Evolutionary conservation across 2,329 filamentous ascomycete species (phyloP).

Genomic region (Blumeria graminis): DNA sequence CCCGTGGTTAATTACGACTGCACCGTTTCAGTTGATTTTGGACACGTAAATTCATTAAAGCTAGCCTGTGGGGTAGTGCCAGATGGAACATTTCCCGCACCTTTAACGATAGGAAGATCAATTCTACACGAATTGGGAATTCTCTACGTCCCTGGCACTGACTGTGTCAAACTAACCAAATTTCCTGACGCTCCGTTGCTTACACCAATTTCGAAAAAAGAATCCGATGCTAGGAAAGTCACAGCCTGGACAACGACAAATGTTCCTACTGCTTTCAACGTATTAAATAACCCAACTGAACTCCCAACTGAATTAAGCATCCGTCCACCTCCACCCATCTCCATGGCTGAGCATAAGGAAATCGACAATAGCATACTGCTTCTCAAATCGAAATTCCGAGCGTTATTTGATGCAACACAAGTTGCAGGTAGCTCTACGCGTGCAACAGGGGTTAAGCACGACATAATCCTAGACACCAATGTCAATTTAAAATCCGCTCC

Average conservation of each 20-base stretch:
- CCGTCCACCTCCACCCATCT: neutral
- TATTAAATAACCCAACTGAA: neutral
- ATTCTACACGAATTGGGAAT: neutral
- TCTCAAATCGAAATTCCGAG: neutral
- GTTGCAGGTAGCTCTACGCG: neutral
- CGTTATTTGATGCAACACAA: neutral
- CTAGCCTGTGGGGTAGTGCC: neutral
- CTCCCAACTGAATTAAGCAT: neutral
- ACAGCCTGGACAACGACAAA: neutral
- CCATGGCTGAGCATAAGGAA: neutral
- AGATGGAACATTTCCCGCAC: constrained; percentile 1
- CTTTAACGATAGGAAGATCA: neutral
- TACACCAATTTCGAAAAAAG: neutral
- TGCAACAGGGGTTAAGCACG: neutral
- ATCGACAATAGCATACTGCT: neutral
- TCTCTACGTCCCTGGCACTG: neutral
- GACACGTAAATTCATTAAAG: too few relatives aligned
- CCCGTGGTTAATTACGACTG: neutral
- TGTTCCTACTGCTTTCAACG: neutral
- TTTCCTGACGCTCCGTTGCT: neutral
- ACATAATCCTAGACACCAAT: neutral
- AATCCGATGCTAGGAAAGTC: neutral
- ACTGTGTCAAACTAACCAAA: neutral
- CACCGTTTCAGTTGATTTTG: neutral
- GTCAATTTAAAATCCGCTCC: neutral